Evolutionary conservation across 768 basidiomycete species (phyloP).

Genomic region (Ramaria sp.): DNA sequence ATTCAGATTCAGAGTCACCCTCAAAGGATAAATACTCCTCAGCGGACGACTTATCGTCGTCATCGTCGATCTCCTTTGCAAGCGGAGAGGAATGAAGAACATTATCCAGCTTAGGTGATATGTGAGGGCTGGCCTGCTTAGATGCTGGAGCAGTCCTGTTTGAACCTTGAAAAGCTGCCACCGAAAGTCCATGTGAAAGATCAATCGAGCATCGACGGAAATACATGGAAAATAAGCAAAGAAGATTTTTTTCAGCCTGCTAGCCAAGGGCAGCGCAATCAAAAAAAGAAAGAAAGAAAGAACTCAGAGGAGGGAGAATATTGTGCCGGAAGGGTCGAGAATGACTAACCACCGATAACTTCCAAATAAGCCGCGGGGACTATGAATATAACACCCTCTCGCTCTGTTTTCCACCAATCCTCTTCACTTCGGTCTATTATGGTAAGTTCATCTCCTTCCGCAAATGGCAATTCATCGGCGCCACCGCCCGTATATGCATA

Average conservation of each 20-base stretch:
- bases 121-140: neutral
- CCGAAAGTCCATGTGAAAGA: constrained; percentile 3
- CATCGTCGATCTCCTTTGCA: constrained; percentile 18
- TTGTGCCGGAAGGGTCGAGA: constrained; percentile 6
- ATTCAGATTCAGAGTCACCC: constrained; percentile 30
- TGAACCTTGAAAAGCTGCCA: neutral
- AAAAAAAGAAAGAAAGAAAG: constrained; percentile 49
- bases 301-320: constrained; percentile 36
- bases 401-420: constrained; percentile 97
- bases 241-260: constrained; percentile 68
- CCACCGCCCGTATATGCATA: constrained; percentile 65
- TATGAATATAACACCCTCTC: constrained; percentile 73
- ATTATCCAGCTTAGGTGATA: constrained; percentile 16
- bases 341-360: constrained; percentile 77
- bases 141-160: neutral
- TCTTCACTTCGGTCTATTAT: constrained; percentile 77
- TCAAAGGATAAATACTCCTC: constrained; percentile 33
- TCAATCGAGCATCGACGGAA: constrained; percentile 10
- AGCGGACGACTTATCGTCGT: constrained; percentile 20
- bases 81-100: constrained; percentile 25
- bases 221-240: constrained; percentile 42
- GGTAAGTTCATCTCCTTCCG: constrained; percentile 64
- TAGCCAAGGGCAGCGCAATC: constrained; percentile 39
- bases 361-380: constrained; percentile 91
- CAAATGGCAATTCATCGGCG: constrained; percentile 77